Percentiles rank a stretch among this genome's conserved stretches.
phyloP scores from a whole-genome alignment of 352 stramenopile species.

The Pythium angustatum region DNA sequence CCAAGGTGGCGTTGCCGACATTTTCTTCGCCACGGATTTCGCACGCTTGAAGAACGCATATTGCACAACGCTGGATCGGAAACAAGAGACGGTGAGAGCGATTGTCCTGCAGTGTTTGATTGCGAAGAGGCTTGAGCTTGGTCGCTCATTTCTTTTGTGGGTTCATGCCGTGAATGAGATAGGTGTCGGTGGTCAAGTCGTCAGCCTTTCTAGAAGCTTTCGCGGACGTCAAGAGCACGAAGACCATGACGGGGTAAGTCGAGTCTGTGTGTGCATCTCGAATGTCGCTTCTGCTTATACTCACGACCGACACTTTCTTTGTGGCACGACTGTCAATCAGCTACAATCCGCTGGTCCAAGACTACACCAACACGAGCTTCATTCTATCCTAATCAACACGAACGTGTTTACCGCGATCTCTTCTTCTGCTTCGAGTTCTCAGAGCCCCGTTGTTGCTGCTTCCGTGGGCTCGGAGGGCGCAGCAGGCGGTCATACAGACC shows the following conservation, averaged over 20 bases:
- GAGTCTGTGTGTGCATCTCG: background rate
- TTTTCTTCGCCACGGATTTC: slow-evolving; percentile 93
- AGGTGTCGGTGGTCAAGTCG: slow-evolving; percentile 87
- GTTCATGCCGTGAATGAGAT: background rate
- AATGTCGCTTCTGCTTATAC: background rate
- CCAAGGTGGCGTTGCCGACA: slow-evolving; percentile 82
- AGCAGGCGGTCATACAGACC: slow-evolving; percentile 41
- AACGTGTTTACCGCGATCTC: slow-evolving; percentile 16
- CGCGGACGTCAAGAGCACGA: slow-evolving; percentile 71
- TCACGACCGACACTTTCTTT: background rate
- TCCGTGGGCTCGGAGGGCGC: slow-evolving; percentile 18
- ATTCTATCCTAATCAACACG: slow-evolving; percentile 69
- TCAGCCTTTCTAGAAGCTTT: slow-evolving; percentile 79
- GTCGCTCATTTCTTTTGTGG: background rate
- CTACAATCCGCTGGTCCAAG: slow-evolving; percentile 89
- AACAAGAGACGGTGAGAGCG: slow-evolving; percentile 46
- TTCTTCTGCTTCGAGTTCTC: slow-evolving; percentile 22
- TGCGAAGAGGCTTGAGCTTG: background rate
- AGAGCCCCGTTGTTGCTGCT: background rate
- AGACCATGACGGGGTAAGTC: slow-evolving; percentile 77
- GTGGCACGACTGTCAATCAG: slow-evolving; percentile 28
- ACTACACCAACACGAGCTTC: slow-evolving; percentile 91
- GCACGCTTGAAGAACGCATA: slow-evolving; percentile 79
- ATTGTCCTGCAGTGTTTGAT: background rate
- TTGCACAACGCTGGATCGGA: slow-evolving; percentile 55